Evolutionary conservation across 1,284 basidiomycete species (phyloP), one percentile per base, ranked within the genome.

Genomic region (Xerocomus minutiporus): DNA sequence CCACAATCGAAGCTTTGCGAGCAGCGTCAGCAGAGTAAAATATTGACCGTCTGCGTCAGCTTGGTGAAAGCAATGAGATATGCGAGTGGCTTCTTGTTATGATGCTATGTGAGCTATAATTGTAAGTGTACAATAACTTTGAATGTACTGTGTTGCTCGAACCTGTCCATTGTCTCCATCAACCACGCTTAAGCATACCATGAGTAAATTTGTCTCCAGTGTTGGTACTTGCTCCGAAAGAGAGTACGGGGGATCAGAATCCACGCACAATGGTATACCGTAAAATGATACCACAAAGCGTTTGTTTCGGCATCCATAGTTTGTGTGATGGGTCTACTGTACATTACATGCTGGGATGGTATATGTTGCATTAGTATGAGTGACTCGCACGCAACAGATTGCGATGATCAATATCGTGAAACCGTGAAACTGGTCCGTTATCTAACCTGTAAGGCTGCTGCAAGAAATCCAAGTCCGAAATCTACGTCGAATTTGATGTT

Each of bases 1-100:
- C 45, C 8, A 63, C 60, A 1, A 2, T 58, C 1, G 52, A 54
- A 40, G 59, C 26, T 9, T 36, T 36, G 6, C 55, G 45, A 11
- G 55, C 45, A 29, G 43, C 46, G 17, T 25, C 46, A 7, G 31
- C 29, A 15, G 15, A 36, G 35, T 36, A 8, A 17, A 17, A 13
- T 32, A n/a, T 35, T n/a, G n/a, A 4, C 8, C 7, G n/a, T 36
- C 8, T 36, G 35, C 15, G 6, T 17, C 35, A 9, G n/a, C 1
- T 15, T n/a, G 15, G n/a, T 17, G 35, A 36, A 36, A 36, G 35
- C 15, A 15, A 34, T 15, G 34, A 15, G 34, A 13, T 15, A 34
- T 17, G 11, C 29, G 29, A 7, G 17, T 39, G 15, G 36, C 36
- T 39, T 39, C 23, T 41, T 41, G 25, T 25, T 15, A 26, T 8